phyloP scores from a whole-genome alignment of 2,329 filamentous ascomycete species.

The Aspergillus sp. region DNA sequence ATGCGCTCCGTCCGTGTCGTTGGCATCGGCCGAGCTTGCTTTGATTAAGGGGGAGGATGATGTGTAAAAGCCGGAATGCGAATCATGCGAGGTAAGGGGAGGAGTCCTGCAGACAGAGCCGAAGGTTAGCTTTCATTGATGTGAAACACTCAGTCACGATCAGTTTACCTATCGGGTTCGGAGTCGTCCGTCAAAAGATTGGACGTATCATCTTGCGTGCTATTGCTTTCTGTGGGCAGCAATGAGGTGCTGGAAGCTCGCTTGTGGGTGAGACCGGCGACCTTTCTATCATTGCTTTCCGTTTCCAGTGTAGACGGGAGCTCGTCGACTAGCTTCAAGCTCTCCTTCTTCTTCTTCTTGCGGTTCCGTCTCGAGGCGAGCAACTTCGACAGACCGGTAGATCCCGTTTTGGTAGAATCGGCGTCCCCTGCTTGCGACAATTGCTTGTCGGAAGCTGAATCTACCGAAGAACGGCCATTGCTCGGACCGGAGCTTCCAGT shows the following conservation, averaged over 20 bases:
- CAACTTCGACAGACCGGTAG: conserved; percentile 53
- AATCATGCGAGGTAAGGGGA: conserved; percentile 58
- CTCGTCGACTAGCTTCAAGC: conserved; percentile 23
- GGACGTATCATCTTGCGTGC: conserved; percentile 22
- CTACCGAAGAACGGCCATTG: conserved; percentile 39
- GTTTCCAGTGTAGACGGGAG: conserved; percentile 21
- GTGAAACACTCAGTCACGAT: background rate
- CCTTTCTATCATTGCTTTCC: conserved; percentile 18
- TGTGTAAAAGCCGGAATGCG: conserved; percentile 67
- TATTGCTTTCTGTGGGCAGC: conserved; percentile 22
- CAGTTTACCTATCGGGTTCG: conserved; percentile 42
- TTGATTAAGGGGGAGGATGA: conserved; percentile 68
- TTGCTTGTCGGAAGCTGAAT: conserved; percentile 38
- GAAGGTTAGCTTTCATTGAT: conserved; percentile 23
- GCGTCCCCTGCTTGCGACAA: conserved; percentile 41
- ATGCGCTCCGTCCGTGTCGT: conserved; percentile 34
- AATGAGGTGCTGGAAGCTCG: conserved; percentile 24
- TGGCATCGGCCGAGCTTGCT: conserved; percentile 48
- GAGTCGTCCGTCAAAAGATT: conserved; percentile 37
- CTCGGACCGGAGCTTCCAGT: conserved; percentile 32
- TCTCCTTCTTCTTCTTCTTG: conserved; percentile 40
- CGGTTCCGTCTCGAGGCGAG: conserved; percentile 46
- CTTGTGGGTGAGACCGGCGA: conserved; percentile 16
- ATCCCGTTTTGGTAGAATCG: conserved; percentile 38
- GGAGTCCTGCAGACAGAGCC: conserved; percentile 37